phyloP scores from a whole-genome alignment of 2,329 filamentous ascomycete genomes.

The Fusarium sp. region DNA sequence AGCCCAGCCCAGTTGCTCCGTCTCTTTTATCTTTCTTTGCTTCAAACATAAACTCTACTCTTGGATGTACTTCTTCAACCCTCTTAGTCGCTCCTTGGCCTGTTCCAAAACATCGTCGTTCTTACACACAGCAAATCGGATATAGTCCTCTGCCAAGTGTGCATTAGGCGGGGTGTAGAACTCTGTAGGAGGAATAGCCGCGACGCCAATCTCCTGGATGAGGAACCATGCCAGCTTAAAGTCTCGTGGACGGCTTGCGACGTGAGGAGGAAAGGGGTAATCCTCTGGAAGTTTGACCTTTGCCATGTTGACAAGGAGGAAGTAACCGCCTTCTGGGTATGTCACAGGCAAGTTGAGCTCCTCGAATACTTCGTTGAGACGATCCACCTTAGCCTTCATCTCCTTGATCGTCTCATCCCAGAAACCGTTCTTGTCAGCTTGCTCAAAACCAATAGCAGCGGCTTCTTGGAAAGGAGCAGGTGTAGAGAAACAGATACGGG shows the following conservation, averaged over 20 bases:
- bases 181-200: slow-evolving; percentile 95
- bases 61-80: slow-evolving; percentile 77
- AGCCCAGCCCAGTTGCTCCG: background rate
- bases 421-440: slow-evolving; percentile 87
- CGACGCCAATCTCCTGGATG: slow-evolving; percentile 95
- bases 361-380: slow-evolving; percentile 85
- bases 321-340: slow-evolving; percentile 96
- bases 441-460: slow-evolving; percentile 91
- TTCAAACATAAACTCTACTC: slow-evolving; percentile 28
- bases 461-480: slow-evolving; percentile 96
- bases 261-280: slow-evolving; percentile 91
- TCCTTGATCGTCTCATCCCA: slow-evolving; percentile 87
- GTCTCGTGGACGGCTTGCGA: slow-evolving; percentile 86
- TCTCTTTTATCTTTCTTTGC: slow-evolving; percentile 5
- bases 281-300: slow-evolving; percentile 86
- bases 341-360: slow-evolving; percentile 85
- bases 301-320: slow-evolving; percentile 92
- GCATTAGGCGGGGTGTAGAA: slow-evolving; percentile 92
- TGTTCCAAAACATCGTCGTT: slow-evolving; percentile 85
- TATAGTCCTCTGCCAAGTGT: slow-evolving; percentile 89
- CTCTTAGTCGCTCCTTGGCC: slow-evolving; percentile 81
- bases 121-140: slow-evolving; percentile 97
- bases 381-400: slow-evolving; percentile 90
- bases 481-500: slow-evolving; percentile 94
- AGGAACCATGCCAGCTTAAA: slow-evolving; percentile 97